Conservation (phyloP, 2,329 filamentous ascomycete species). For the Neonectria ditissima region DNA sequence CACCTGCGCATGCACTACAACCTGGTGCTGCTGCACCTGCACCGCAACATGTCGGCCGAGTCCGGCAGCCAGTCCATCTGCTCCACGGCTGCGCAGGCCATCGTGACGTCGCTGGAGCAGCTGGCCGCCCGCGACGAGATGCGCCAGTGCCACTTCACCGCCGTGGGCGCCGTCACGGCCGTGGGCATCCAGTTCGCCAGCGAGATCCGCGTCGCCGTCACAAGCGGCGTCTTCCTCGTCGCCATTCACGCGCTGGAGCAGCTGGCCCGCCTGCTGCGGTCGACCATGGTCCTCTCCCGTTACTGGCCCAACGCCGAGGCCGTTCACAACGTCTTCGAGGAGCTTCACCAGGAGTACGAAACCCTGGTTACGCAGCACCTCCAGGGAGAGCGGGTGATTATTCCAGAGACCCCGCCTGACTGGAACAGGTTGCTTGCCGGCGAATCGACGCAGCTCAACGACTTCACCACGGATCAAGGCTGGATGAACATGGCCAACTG, state of each 20-base stretch:
- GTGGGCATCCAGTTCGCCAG: conserved; percentile 40
- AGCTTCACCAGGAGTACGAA: conserved; percentile 41
- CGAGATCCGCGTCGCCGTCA: conserved; percentile 39
- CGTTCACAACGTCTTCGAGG: conserved; percentile 44
- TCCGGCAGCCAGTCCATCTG: conserved; percentile 40
- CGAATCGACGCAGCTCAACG: conserved; percentile 31
- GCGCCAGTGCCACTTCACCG: conserved; percentile 41
- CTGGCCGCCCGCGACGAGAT: conserved; percentile 36
- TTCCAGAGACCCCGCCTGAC: conserved; percentile 40
- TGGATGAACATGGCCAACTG: conserved; percentile 45
- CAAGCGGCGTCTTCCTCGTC: conserved; percentile 33
- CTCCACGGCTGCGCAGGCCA: conserved; percentile 41
- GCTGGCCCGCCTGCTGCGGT: conserved; percentile 31
- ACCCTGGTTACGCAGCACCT: conserved; percentile 39
- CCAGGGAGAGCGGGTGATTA: conserved; percentile 40
- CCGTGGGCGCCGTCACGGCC: conserved; percentile 41
- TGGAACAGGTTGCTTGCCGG: conserved; percentile 42
- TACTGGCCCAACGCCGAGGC: conserved; percentile 44
- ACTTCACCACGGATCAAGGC: conserved; percentile 37
- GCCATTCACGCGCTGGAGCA: conserved; percentile 40
- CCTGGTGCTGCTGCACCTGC: conserved; percentile 38
- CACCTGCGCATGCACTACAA: conserved; percentile 45
- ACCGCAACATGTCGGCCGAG: conserved; percentile 32
- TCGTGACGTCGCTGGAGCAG: conserved; percentile 39
- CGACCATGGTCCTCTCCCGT: conserved; percentile 29